Evolutionary conservation across 805 yeast genomes (phyloP).

Genomic region (Cyberlindnera samutprakarnensis): DNA sequence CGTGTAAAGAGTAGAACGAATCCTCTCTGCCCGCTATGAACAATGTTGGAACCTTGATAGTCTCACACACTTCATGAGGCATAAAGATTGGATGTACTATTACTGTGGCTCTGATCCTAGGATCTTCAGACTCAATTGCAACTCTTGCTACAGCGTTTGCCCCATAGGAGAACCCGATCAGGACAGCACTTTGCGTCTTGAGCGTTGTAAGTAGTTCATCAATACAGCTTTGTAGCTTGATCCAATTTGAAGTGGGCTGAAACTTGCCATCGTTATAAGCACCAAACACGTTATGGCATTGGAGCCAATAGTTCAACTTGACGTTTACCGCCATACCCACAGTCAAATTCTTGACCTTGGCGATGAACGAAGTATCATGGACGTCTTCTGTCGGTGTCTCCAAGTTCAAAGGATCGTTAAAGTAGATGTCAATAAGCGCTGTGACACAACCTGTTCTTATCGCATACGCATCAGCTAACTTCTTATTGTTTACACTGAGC

Average conservation of each 20-base stretch:
- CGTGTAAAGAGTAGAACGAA: constrained; percentile 9
- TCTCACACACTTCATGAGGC: constrained; percentile 12
- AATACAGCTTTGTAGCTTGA: constrained; percentile 8
- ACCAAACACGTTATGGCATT: constrained; percentile 18
- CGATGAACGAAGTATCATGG: constrained; percentile 5
- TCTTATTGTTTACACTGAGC: constrained; percentile 17
- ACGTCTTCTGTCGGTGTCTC: constrained; percentile 4
- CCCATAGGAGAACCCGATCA: constrained; percentile 21
- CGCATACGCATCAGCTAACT: constrained; percentile 21
- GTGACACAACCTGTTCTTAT: constrained; percentile 22
- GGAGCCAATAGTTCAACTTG: constrained; percentile 17
- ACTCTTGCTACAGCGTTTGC: constrained; percentile 17
- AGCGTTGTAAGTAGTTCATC: constrained; percentile 15
- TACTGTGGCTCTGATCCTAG: constrained; percentile 12
- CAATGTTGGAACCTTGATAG: constrained; percentile 9
- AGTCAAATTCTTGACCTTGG: constrained; percentile 13
- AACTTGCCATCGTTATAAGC: constrained; percentile 10
- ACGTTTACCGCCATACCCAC: constrained; percentile 14
- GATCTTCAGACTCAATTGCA: constrained; percentile 12
- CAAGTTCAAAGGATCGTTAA: constrained; percentile 13
- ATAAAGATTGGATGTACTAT: constrained; percentile 19
- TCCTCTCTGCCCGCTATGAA: constrained; percentile 15
- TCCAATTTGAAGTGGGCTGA: constrained; percentile 17
- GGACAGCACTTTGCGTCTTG: constrained; percentile 12
- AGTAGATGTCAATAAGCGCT: constrained; percentile 18